Conservation (phyloP, 2,329 filamentous ascomycete species). For the Fusarium illudens region DNA sequence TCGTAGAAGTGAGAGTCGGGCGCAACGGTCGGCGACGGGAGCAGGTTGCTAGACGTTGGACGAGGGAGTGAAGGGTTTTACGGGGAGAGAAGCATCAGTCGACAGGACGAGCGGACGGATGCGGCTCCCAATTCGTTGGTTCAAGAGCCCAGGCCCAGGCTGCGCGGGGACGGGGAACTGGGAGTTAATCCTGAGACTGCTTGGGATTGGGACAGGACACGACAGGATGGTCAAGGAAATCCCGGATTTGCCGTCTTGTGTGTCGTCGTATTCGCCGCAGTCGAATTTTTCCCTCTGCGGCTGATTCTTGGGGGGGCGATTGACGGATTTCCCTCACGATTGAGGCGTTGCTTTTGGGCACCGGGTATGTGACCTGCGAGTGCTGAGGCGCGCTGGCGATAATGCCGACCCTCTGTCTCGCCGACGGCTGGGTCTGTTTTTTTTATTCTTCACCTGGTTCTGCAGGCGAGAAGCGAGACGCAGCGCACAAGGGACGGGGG, state of each 20-base stretch:
- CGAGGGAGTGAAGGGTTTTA: conserved; percentile 41
- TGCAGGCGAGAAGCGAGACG: conserved; percentile 31
- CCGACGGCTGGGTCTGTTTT: too few relatives aligned
- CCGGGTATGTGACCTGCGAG: conserved; percentile 16
- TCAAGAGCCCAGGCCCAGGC: conserved; percentile 30
- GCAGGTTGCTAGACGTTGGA: conserved; percentile 30
- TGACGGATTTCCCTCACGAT: conserved; percentile 24
- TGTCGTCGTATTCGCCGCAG: conserved; percentile 34
- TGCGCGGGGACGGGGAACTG: conserved; percentile 34
- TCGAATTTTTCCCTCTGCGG: conserved; percentile 20
- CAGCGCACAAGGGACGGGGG: conserved; percentile 15
- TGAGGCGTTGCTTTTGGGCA: conserved; percentile 16
- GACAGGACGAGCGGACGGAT: conserved; percentile 40
- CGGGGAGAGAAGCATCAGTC: conserved; percentile 39
- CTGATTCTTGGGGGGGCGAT: conserved; percentile 14
- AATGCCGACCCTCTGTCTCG: conserved; percentile 8
- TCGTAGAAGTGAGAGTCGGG: conserved; percentile 15
- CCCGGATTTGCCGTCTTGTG: conserved; percentile 23
- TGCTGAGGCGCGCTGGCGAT: conserved; percentile 25
- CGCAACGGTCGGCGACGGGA: conserved; percentile 21
- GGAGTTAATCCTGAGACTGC: conserved; percentile 32
- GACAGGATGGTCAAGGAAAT: conserved; percentile 12
- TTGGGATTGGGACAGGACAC: conserved; percentile 22
- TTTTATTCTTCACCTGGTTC: conserved; percentile 4
- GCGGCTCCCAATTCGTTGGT: conserved; percentile 44